phyloP scores from a whole-genome alignment of 768 basidiomycete species.

The Mycena filopes region DNA sequence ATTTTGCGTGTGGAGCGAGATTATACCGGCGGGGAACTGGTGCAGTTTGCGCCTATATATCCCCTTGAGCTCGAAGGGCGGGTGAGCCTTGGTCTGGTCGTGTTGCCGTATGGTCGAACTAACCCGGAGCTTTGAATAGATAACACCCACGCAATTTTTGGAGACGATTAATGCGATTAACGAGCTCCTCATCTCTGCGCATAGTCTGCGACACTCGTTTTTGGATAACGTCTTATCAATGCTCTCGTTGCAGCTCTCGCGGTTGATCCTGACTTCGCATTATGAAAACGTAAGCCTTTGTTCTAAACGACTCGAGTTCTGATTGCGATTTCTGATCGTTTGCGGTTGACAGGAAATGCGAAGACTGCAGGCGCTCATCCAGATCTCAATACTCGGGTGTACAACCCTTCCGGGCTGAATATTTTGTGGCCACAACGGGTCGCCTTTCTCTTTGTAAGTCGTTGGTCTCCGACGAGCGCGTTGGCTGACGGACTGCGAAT shows the following conservation, averaged over 20 bases:
- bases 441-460: constrained; percentile 92
- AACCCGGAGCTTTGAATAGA: constrained; percentile 53
- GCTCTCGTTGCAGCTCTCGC: constrained; percentile 83
- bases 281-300: constrained; percentile 78
- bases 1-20: constrained; percentile 93
- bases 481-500: constrained; percentile 9
- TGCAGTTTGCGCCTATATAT: constrained; percentile 90
- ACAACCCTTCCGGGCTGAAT: constrained; percentile 89
- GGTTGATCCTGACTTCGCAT: constrained; percentile 74
- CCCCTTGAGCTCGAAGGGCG: constrained; percentile 94
- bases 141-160: constrained; percentile 90
- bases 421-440: constrained; percentile 86
- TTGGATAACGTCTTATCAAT: constrained; percentile 85
- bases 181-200: constrained; percentile 85
- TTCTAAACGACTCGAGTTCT: constrained; percentile 19
- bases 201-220: constrained; percentile 77
- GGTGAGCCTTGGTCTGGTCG: constrained; percentile 64
- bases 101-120: background rate
- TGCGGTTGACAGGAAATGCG: constrained; percentile 74
- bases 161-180: constrained; percentile 94
- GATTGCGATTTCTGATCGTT: constrained; percentile 4
- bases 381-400: constrained; percentile 76
- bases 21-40: constrained; percentile 89
- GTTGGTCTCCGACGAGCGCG: constrained; percentile 15
- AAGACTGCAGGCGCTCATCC: constrained; percentile 69